Conservation (phyloP, 2,329 filamentous ascomycete species). For the Phaeosphaeriaceae sp. region DNA sequence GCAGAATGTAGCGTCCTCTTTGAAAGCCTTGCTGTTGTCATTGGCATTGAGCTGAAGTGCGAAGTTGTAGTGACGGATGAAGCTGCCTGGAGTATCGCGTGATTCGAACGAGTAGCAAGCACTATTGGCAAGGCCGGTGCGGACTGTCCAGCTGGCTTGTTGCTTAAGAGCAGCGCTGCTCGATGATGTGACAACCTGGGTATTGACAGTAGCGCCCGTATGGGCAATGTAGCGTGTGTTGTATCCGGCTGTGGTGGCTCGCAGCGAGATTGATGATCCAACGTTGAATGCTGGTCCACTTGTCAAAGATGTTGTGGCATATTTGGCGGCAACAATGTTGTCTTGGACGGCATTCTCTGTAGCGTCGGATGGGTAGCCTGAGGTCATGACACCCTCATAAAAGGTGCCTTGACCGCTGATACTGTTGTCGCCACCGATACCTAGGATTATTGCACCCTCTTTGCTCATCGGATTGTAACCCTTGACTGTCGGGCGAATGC, state of each 20-base stretch:
- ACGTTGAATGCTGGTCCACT: constrained; percentile 59
- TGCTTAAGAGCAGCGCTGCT: constrained; percentile 60
- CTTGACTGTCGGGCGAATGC: constrained; percentile 58
- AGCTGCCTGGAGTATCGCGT: constrained; percentile 65
- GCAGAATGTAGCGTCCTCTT: constrained; percentile 71
- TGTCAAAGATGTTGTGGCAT: constrained; percentile 58
- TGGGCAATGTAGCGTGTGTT: constrained; percentile 65
- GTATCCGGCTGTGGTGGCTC: constrained; percentile 63
- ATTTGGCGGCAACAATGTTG: constrained; percentile 67
- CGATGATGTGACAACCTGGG: constrained; percentile 63
- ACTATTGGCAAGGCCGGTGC: constrained; percentile 63
- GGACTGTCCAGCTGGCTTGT: constrained; percentile 66
- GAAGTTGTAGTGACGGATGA: constrained; percentile 65
- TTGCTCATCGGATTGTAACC: constrained; percentile 71
- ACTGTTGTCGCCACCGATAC: constrained; percentile 75
- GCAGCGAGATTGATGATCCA: constrained; percentile 63
- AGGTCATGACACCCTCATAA: constrained; percentile 72
- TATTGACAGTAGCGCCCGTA: constrained; percentile 60
- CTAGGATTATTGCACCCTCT: constrained; percentile 72
- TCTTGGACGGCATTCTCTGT: constrained; percentile 67
- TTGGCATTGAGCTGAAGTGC: constrained; percentile 58
- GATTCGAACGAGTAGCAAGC: constrained; percentile 70
- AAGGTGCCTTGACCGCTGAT: constrained; percentile 67
- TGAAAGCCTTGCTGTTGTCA: constrained; percentile 65
- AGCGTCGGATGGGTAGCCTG: constrained; percentile 66